Evolutionary conservation across 2,329 filamentous ascomycete species (phyloP), one percentile per base, ranked within the genome.

Genomic region (Ophiostoma novo-ulmi): DNA sequence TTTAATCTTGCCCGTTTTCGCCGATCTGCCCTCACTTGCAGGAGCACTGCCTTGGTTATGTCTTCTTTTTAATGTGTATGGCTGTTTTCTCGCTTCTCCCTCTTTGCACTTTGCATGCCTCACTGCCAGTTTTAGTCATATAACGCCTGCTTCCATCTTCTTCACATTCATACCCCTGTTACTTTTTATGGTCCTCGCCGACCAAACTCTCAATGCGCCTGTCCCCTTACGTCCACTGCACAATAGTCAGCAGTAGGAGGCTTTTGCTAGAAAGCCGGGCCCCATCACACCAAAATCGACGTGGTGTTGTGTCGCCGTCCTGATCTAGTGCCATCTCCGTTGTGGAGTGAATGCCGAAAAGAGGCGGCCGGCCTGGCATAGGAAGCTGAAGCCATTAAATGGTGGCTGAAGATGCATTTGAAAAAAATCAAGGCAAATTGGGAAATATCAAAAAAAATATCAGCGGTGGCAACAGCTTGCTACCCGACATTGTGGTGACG

Each of bases 401-500:
- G n/a, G 41, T 44, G 41, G 41, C 41, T 44, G 41, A 44, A 17
- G 41, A 44, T 44, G 41, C 41, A 20, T 7, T 20, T 20, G 44
- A 48, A 48, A 48, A 48, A 7, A 8, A 1, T 48, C 31, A 31
- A 31, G 44, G 6, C 17, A 8, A 7, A 20, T n/a, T 20, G 14
- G 38, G 3, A 13, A 39, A 39, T 22, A 13, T 26, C n/a, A 11
- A 26, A 22, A 22, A 48, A 8, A 64, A 11, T 64, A n/a, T 31
- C 31, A 3, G 14, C 61, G 35, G 17, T 38, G 26, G 13, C 58
- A 36, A 35, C 2, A 35, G 35, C 35, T 38, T 11, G 61, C n/a
- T n/a, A 36, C 31, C 61, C 61, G 17, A 64, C 31, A 64, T 44
- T 39, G 22, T 17, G 64, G 64, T 38, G 64, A 67, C 64, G 64